Percentiles rank a stretch among this genome's conserved stretches.
Evolutionary conservation across 2,329 filamentous ascomycete species (phyloP).

Genomic region (Cordyceps pruinosa): DNA sequence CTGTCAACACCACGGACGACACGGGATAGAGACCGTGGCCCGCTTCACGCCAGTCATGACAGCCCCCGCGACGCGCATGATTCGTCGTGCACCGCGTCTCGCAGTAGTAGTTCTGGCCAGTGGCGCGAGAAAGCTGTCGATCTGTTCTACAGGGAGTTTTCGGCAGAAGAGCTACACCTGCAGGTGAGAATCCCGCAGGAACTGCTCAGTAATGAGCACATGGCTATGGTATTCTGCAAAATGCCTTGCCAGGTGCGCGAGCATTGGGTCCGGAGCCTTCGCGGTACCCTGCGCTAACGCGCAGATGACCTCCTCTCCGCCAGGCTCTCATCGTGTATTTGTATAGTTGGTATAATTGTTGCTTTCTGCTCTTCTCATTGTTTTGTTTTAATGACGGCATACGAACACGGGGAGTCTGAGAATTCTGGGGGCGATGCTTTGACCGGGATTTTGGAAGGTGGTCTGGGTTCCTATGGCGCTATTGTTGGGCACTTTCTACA

Average conservation of each 20-base stretch:
- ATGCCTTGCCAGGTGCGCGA: slow-evolving; percentile 46
- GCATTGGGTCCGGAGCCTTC: slow-evolving; percentile 49
- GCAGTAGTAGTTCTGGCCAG: slow-evolving; percentile 29
- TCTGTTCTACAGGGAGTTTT: slow-evolving; percentile 52
- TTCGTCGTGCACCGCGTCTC: slow-evolving; percentile 34
- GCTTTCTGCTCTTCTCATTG: background rate
- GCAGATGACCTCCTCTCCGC: background rate
- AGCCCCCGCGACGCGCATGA: slow-evolving; percentile 24
- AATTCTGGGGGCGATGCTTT: background rate
- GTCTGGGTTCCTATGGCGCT: slow-evolving; percentile 3
- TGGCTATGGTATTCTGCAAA: slow-evolving; percentile 56
- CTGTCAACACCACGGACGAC: background rate
- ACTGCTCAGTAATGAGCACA: slow-evolving; percentile 51
- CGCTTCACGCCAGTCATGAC: background rate
- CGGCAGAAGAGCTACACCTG: slow-evolving; percentile 49
- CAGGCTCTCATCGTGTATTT: background rate
- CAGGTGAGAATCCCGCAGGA: slow-evolving; percentile 55
- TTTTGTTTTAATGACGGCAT: slow-evolving; percentile 5
- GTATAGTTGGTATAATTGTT: slow-evolving; percentile 9
- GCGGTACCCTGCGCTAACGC: slow-evolving; percentile 33
- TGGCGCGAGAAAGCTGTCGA: slow-evolving; percentile 55
- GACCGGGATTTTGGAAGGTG: background rate
- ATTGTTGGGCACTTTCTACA: background rate
- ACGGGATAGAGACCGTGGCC: background rate
- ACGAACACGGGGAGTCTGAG: slow-evolving; percentile 4